Conservation (phyloP, 1,139 yeast genomes). For the Citeromyces hawaiiensis region DNA sequence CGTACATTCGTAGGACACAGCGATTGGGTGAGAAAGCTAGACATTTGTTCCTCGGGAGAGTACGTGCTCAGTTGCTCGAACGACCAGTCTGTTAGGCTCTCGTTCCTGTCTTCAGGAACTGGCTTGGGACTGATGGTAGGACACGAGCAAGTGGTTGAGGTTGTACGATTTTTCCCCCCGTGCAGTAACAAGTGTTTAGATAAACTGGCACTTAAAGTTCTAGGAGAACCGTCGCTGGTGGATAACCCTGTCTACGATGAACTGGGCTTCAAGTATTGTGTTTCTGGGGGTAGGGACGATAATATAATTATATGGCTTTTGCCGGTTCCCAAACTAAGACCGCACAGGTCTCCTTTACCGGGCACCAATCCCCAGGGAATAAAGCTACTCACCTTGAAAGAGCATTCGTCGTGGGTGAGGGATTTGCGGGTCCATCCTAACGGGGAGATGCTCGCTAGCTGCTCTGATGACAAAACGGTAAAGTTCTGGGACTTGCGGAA, state of each 20-base stretch:
- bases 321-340: constrained; percentile 43
- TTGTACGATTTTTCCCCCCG: constrained; percentile 53
- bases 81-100: constrained; percentile 63
- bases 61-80: constrained; percentile 67
- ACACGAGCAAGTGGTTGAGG: constrained; percentile 77
- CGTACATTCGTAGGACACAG: constrained; percentile 66
- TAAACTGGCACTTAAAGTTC: constrained; percentile 24
- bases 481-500: constrained; percentile 69
- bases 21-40: constrained; percentile 77
- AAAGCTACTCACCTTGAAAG: constrained; percentile 39
- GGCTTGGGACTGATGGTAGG: constrained; percentile 61
- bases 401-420: constrained; percentile 86
- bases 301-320: constrained; percentile 64
- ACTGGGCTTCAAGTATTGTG: constrained; percentile 53
- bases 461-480: constrained; percentile 69
- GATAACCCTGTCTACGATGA: constrained; percentile 16
- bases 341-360: constrained; percentile 47
- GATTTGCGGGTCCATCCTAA: constrained; percentile 60
- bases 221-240: constrained; percentile 8
- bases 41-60: constrained; percentile 35
- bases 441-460: constrained; percentile 58
- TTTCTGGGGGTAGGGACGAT: constrained; percentile 77
- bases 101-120: constrained; percentile 51
- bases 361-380: constrained; percentile 48
- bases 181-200: constrained; percentile 36